Evolutionary conservation across 805 yeast genomes (phyloP).

Genomic region (Yamadazyma endophytica): DNA sequence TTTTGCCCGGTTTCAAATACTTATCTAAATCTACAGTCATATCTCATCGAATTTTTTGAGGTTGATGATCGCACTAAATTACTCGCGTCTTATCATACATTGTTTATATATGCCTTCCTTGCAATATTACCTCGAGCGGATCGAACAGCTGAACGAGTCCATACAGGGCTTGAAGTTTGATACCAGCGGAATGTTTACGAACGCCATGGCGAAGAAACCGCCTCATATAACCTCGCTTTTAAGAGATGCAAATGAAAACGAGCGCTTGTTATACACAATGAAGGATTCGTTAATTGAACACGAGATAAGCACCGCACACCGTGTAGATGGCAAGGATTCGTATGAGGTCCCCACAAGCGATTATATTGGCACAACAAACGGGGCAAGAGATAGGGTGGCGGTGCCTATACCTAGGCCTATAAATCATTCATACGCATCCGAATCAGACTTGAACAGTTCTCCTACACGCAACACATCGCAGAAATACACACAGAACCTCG

Average conservation of each 20-base stretch:
- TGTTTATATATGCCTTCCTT: conserved; percentile 14
- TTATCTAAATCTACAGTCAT: conserved; percentile 46
- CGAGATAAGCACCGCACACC: no score
- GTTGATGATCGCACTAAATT: not conserved
- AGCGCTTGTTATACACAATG: conserved; percentile 46
- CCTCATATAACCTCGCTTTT: conserved; percentile 53
- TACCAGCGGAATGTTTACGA: conserved; percentile 61
- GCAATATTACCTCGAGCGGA: conserved; percentile 22
- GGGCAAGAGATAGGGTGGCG: conserved; percentile 21
- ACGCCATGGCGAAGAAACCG: conserved; percentile 52
- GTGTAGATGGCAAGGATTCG: conserved; percentile 46
- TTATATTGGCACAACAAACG: conserved; percentile 18
- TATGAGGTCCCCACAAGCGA: no score
- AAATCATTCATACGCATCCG: conserved; percentile 1
- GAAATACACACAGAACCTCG: no score
- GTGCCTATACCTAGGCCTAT: conserved; percentile 22
- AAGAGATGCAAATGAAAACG: conserved; percentile 54
- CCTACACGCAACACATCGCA: no score
- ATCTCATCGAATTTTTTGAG: no score
- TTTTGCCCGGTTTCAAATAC: conserved; percentile 38
- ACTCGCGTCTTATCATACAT: no score
- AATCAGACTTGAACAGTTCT: conserved; percentile 8
- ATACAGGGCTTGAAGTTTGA: conserved; percentile 44
- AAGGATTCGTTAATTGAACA: conserved; percentile 14
- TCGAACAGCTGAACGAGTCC: conserved; percentile 37